These are phyloP conservation scores for Fusarium euwallaceae DNA, from an alignment of 2,329 filamentous ascomycete genomes.

Conservation along the genomic window DNA sequence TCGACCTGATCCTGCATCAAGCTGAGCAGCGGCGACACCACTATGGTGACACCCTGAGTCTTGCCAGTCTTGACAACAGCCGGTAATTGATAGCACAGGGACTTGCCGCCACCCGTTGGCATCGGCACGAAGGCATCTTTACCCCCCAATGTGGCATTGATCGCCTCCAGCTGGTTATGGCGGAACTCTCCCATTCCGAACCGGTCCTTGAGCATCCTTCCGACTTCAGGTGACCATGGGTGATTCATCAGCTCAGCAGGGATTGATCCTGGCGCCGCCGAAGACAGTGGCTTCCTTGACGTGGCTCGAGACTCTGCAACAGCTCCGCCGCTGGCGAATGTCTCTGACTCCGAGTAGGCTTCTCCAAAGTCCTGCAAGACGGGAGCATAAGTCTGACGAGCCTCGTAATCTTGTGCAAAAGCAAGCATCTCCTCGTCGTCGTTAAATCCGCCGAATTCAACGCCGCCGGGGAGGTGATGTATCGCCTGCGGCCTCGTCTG, in stretches of 20 bases:
- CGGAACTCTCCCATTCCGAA: conserved; percentile 91
- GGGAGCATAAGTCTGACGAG: conserved; percentile 50
- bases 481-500: conserved; percentile 32
- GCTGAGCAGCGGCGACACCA: conserved; percentile 92
- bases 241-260: conserved; percentile 71
- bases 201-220: conserved; percentile 79
- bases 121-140: conserved; percentile 96
- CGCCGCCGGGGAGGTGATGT: conserved; percentile 43
- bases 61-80: conserved; percentile 85
- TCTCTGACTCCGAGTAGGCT: conserved; percentile 57
- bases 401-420: conserved; percentile 64
- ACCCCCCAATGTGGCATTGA: conserved; percentile 89
- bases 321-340: conserved; percentile 60
- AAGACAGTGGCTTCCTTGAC: conserved; percentile 50
- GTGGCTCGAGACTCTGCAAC: conserved; percentile 50
- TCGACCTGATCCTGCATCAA: conserved; percentile 97
- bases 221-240: conserved; percentile 89
- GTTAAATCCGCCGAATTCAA: conserved; percentile 61
- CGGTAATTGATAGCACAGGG: conserved; percentile 94
- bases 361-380: conserved; percentile 49
- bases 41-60: conserved; percentile 88
- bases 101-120: conserved; percentile 98
- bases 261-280: conserved; percentile 50
- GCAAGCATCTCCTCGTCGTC: conserved; percentile 67
- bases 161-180: conserved; percentile 92